Evolutionary conservation across 1,284 basidiomycete genomes (phyloP).

Genomic region (Lignosus rhinocerotis): DNA sequence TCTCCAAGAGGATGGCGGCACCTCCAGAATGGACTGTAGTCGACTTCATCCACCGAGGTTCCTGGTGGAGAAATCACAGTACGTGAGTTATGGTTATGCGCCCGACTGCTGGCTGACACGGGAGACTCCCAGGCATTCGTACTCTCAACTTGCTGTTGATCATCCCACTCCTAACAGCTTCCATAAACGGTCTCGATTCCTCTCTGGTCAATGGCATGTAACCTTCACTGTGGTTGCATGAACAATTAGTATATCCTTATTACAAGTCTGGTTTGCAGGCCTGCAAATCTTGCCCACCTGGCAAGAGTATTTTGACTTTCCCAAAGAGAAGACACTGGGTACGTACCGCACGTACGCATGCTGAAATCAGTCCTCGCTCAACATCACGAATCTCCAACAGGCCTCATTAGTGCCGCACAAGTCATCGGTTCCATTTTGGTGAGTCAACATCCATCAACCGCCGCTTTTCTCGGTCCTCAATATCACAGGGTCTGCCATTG

Average conservation of each 20-base stretch:
- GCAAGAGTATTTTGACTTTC: constrained; percentile 54
- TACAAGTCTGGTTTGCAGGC: constrained; percentile 36
- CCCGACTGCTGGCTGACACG: neutral
- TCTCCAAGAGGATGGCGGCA: constrained; percentile 22
- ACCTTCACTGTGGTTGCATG: neutral
- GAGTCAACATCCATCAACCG: constrained; percentile 20
- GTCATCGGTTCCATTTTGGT: constrained; percentile 60
- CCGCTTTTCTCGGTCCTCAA: neutral
- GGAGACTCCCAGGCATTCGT: constrained; percentile 48
- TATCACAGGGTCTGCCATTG: constrained; percentile 52
- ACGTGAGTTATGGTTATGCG: constrained; percentile 15
- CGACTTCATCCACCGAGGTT: constrained; percentile 57
- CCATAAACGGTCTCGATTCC: constrained; percentile 62
- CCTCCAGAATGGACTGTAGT: constrained; percentile 53
- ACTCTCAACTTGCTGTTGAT: constrained; percentile 59
- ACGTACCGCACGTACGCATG: constrained; percentile 9
- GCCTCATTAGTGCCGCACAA: constrained; percentile 62
- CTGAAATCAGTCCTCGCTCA: neutral
- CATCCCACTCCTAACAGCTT: constrained; percentile 59
- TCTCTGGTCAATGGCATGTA: constrained; percentile 60
- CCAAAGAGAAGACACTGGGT: constrained; percentile 55
- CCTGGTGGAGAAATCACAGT: constrained; percentile 65
- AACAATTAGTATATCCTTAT: neutral
- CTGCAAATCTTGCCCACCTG: constrained; percentile 66
- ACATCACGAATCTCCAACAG: constrained; percentile 31